Base-by-base conservation (phyloP, 495 filamentous ascomycete species). In the Emericellopsis terricola region DNA sequence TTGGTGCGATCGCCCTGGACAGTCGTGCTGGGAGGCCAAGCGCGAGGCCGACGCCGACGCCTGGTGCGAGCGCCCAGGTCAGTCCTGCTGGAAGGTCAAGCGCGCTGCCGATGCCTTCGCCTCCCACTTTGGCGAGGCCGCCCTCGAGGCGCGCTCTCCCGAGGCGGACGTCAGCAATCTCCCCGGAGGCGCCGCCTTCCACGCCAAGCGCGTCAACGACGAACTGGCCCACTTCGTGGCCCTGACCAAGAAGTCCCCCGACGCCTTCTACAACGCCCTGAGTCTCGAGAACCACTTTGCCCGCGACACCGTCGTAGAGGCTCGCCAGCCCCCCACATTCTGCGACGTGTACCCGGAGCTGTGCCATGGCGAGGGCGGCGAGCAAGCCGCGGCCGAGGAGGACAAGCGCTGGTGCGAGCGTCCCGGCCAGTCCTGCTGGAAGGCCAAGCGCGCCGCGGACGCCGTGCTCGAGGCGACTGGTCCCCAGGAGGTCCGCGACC, bases 61-160 rank as follows among this genome's bases (percentile, higher is more conserved):
- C 4, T 51, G 48, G 42, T 59, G 55, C 45, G n/a, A 27, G 11
- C 27, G 30, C 31, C 26, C 33, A 32, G 52, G 54, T 14, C 38
- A 47, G 41, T 34, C 48, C 8, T 56, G 55, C 50, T 51, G 39
- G 37, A 46, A 50, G 43, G 50, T 49, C 30, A 48, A 45, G 39
- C 50, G 49, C 17, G 46, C 41, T 13, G 28, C 39, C 15, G 35
- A 49, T 40, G 33, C 40, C 36, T 45, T 44, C 41, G 34, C 19
- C 7, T 49, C 47, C 9, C 36, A 23, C n/a, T 34, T 39, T 16
- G 13, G 17, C 2, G 30, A 34, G 38, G n/a, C 13, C 26, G 19
- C 19, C 31, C 6, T 33, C 31, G 13, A 21, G 31, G 17, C 15
- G 18, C 31, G 31, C 23, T 26, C 23, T 6, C 6, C 23, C 6